A percentile compares a stretch with the other conserved stretches of the same genome.
Evolutionary conservation across 2,329 filamentous ascomycete species (phyloP).

Genomic region (Exutisphaerella laricina): DNA sequence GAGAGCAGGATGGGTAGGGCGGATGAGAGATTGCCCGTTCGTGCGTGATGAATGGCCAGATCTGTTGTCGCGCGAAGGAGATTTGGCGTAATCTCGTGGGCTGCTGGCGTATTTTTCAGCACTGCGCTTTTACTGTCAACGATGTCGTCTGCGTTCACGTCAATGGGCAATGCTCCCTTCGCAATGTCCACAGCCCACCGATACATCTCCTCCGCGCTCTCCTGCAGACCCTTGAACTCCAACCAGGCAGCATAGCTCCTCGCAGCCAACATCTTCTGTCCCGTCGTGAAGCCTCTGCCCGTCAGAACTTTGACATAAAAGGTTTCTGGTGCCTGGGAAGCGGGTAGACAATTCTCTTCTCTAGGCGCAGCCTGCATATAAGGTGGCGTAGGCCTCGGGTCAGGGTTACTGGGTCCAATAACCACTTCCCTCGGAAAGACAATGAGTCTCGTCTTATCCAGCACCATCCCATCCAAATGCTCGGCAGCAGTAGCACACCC

Average conservation of each 20-base stretch:
- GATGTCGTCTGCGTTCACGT: conserved; percentile 32
- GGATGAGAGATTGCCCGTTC: conserved; percentile 57
- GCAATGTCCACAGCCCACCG: conserved; percentile 72
- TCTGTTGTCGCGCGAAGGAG: conserved; percentile 69
- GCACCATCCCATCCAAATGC: conserved; percentile 72
- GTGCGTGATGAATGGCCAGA: conserved; percentile 71
- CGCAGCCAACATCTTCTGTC: conserved; percentile 74
- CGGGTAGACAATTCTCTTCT: conserved; percentile 68
- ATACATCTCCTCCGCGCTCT: conserved; percentile 66
- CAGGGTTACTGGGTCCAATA: conserved; percentile 75
- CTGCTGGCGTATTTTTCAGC: conserved; percentile 44
- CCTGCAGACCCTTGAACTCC: conserved; percentile 64
- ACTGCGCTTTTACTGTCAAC: conserved; percentile 60
- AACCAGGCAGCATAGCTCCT: conserved; percentile 80
- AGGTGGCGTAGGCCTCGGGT: conserved; percentile 65
- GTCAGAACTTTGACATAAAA: conserved; percentile 79
- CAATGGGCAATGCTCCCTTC: conserved; percentile 45
- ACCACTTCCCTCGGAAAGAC: conserved; percentile 69
- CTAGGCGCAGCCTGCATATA: conserved; percentile 58
- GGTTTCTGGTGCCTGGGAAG: conserved; percentile 64
- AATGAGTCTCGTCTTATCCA: conserved; percentile 60
- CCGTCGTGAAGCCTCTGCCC: conserved; percentile 70
- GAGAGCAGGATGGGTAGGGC: conserved; percentile 84
- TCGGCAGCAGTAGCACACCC: conserved; percentile 70
- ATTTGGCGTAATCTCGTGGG: conserved; percentile 58